Evolutionary conservation across 1,284 basidiomycete genomes (phyloP).

Genomic region (Ceratobasidium sp.): DNA sequence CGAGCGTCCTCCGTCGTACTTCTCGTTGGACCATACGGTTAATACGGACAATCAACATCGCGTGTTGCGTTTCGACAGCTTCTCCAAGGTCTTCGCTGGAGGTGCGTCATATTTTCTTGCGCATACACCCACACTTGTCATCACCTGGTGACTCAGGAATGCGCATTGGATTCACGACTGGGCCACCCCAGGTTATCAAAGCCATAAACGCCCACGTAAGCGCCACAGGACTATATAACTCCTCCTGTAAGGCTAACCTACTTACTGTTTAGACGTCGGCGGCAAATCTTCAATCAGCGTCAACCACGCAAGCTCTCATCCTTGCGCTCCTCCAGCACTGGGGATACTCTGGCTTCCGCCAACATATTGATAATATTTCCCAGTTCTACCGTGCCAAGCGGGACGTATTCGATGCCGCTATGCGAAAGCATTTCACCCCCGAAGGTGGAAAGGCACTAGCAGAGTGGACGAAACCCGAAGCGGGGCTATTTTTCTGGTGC

Average conservation of each 20-base stretch:
- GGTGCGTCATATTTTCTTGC: conserved; percentile 61
- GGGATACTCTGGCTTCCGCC: conserved; percentile 82
- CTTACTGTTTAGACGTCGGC: conserved; percentile 67
- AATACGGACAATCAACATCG: conserved; percentile 65
- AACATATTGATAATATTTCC: conserved; percentile 79
- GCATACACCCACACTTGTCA: conserved; percentile 26
- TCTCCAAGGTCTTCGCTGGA: conserved; percentile 89
- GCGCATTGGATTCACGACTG: conserved; percentile 87
- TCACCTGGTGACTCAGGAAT: conserved; percentile 56
- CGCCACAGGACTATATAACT: conserved; percentile 24
- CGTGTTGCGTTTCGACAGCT: conserved; percentile 89
- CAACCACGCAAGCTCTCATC: conserved; percentile 83
- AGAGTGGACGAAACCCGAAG: conserved; percentile 87
- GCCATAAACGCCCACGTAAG: conserved; percentile 81
- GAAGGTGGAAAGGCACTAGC: conserved; percentile 69
- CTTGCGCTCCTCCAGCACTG: conserved; percentile 80
- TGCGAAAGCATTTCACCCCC: conserved; percentile 73
- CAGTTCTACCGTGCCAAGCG: conserved; percentile 85
- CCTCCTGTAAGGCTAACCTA: background rate
- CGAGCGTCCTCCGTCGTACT: conserved; percentile 80
- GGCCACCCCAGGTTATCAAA: conserved; percentile 78
- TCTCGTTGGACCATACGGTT: conserved; percentile 72
- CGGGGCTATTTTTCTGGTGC: conserved; percentile 93
- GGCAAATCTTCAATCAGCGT: conserved; percentile 84
- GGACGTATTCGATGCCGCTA: conserved; percentile 83